Base-by-base conservation (phyloP, 129 eudicot species). In the Apium graveolens region DNA sequence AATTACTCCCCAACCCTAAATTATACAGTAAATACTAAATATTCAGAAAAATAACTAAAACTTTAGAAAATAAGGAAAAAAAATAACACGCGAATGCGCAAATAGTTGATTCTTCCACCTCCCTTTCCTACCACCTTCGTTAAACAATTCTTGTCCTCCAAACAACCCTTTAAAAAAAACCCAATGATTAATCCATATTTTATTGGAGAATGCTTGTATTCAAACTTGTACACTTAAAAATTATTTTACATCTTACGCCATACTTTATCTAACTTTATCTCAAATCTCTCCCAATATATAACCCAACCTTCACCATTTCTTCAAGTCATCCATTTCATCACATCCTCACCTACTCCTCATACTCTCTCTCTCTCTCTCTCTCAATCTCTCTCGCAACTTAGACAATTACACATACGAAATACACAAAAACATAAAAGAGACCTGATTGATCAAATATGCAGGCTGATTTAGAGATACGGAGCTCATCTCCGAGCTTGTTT, bases 221-320 rank as follows among this genome's bases (percentile, higher is more conserved):
- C 75, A 71, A 71, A 71, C 75, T 71, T 71, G 75, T 71, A 71
- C 75, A 71, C 39, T 70, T 14, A 37, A 8, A 37, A 37, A 14
- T 5, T 14, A 9, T 13, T 29, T 27, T 11, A 1, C 20, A 70
- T 24, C 2, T 38, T 70, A 29, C 73, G 68, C 68, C 68, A 60
- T 60, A n/a, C 65, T 55, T 55, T 55, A 55, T 55, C 31, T 24
- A n/a, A 60, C 68, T 60, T 60, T n/a, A 57, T 68, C n/a, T 68
- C 42, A 5, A 3, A 24, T 16, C 41, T 1, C n/a, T 32, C 73
- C 42, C 10, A 14, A 32, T 68, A 68, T 65, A 65, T 18, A 24
- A 38, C 32, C 43, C 5, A 13, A 6, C 37, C 37, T 66, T 66
- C 45, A 10, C 76, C 76, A 24, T 41, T 41, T 41, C 48, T 71